Evolutionary conservation across 345 rosid species (phyloP), one percentile per base, ranked within the genome.

Genomic region (Bruguiera gymnorhiza): DNA sequence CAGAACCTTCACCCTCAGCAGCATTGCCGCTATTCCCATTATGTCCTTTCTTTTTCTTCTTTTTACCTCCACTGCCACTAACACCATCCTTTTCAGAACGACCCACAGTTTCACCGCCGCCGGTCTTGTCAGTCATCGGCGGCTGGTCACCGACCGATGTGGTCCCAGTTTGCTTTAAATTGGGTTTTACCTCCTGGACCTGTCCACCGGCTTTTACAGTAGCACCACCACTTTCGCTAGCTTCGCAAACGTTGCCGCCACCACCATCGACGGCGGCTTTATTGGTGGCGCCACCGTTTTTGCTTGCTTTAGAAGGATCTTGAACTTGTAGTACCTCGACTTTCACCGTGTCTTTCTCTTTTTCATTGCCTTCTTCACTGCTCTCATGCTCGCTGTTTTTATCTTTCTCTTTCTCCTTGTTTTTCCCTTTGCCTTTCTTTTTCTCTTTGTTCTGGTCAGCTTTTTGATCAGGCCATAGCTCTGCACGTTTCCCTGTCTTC

Each of bases 11-110:
- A 5, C 66, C 79, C 61, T 54, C 79, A 8, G 15, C 74, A 15
- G 19, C 72, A 21, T 55, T 46, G 20, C 18, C 73, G 48, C 15
- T 46, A 69, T 63, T 81, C 68, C 79, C 65, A n/a, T 64, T 77
- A 15, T 86, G 80, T 79, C 83, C 88, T 65, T 88, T 89, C 80
- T 86, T 88, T 72, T 90, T 92, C 76, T 86, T 88, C 83, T 86
- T 88, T 60, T 84, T 82, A n/a, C 84, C 76, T 52, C 76, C 74
- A 70, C 79, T 52, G 58, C 76, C 82, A 51, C 81, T 37, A 20
- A 54, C 65, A 8, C 39, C 71, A 8, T 69, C 9, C 60, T 70
- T 81, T 24, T 68, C 80, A 16, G 59, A 80, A 23, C 36, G 73
- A 36, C 56, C 66, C 32, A 52, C 76, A 52, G 48, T 39, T 51